These are phyloP conservation scores for Acrocalymma vagum DNA, from an alignment of 2,329 filamentous ascomycete species.

Conservation along the genomic window DNA sequence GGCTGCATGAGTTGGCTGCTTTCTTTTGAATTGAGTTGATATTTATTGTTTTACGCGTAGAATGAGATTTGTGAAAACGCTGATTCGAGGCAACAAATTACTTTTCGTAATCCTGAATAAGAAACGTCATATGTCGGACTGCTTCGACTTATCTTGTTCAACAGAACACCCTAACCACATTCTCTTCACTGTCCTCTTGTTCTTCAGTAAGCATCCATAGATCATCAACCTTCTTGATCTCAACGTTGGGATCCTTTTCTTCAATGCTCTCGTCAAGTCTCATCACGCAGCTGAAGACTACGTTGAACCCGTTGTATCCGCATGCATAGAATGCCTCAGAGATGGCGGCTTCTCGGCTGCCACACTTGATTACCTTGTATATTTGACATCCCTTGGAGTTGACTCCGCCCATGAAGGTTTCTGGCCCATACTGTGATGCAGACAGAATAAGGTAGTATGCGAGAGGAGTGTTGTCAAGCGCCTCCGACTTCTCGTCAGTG, in stretches of 20 bases:
- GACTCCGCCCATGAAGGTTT: conserved; percentile 17
- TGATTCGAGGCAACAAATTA: too few species aligned
- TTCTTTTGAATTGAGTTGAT: too few species aligned
- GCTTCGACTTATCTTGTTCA: too few species aligned
- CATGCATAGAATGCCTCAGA: conserved; percentile 38
- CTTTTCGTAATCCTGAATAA: too few species aligned
- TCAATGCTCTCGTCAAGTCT: conserved; percentile 31
- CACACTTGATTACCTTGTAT: conserved; percentile 41
- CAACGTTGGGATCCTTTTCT: conserved; percentile 21
- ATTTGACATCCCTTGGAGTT: conserved; percentile 30
- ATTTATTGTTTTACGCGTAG: too few species aligned
- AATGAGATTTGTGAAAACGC: too few species aligned
- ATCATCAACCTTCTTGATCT: conserved; percentile 27
- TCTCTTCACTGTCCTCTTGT: conserved; percentile 16
- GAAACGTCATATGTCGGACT: too few species aligned
- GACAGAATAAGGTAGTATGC: conserved; percentile 37
- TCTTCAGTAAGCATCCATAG: conserved; percentile 36
- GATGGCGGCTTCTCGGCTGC: conserved; percentile 39
- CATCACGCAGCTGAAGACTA: conserved; percentile 42
- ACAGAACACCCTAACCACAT: conserved; percentile 40
- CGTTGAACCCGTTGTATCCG: conserved; percentile 39
- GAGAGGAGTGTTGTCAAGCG: conserved; percentile 27
- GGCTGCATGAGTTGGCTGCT: too few species aligned
- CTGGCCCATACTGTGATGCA: conserved; percentile 30
- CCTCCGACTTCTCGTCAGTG: conserved; percentile 35